Percentiles rank a stretch among this genome's conserved stretches.
Evolutionary conservation across 2,329 filamentous ascomycete species (phyloP).

Genomic region (Neonectria faginata): DNA sequence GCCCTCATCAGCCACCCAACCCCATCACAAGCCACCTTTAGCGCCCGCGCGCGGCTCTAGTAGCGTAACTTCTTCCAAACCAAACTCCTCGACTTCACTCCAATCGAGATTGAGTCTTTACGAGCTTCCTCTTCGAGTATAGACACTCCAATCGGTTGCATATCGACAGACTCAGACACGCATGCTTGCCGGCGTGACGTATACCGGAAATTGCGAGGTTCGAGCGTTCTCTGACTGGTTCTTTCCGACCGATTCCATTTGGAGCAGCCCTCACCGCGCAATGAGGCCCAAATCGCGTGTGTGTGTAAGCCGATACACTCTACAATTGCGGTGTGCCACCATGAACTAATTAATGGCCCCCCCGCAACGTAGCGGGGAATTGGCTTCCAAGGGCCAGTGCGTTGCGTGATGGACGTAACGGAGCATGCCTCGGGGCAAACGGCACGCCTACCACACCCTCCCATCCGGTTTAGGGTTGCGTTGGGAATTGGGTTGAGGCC

Average conservation of each 20-base stretch:
- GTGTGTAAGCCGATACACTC: neutral
- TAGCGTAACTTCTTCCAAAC: neutral
- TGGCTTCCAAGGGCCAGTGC: no score
- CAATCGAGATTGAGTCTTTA: neutral
- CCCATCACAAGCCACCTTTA: slow-evolving; percentile 21
- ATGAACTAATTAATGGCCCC: neutral
- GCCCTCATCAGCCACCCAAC: neutral
- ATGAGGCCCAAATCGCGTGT: neutral
- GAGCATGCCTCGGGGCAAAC: neutral
- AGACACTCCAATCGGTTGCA: slow-evolving; percentile 15
- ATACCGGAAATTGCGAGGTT: neutral
- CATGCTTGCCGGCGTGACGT: slow-evolving; percentile 15
- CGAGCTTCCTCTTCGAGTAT: slow-evolving; percentile 40
- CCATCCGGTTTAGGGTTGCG: slow-evolving; percentile 2
- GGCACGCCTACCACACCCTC: slow-evolving; percentile 2
- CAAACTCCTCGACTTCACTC: neutral
- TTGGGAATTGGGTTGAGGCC: neutral
- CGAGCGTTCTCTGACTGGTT: neutral
- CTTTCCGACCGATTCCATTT: neutral
- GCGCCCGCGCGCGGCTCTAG: slow-evolving; percentile 6
- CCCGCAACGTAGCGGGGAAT: neutral
- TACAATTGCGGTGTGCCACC: neutral
- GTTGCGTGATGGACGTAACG: neutral
- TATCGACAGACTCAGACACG: slow-evolving; percentile 12
- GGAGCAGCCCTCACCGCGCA: neutral